A percentile compares a stretch with the other conserved stretches of the same genome.
Conservation (phyloP, 192 early-diverging fungal genomes). For the Dispira simplex region DNA sequence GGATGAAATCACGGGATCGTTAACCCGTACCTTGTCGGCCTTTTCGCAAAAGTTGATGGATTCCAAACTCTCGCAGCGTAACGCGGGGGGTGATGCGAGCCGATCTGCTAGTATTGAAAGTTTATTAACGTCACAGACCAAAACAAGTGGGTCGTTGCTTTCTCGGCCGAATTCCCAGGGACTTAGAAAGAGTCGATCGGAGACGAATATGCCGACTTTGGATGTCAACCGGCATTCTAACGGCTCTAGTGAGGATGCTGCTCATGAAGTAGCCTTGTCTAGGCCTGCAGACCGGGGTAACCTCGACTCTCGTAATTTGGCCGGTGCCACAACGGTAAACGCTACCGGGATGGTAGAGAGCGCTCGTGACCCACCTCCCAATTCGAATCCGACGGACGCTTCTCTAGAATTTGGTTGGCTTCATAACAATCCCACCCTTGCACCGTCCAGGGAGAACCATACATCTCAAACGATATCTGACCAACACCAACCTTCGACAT, state of each 20-base stretch:
- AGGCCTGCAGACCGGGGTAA: too few species aligned
- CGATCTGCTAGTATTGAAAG: background rate
- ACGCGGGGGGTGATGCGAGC: background rate
- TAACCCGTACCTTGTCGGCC: background rate
- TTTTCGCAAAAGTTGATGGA: conserved; percentile 7
- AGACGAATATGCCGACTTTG: background rate
- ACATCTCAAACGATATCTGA: background rate
- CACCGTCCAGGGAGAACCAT: background rate
- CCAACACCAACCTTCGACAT: background rate
- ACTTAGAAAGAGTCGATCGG: background rate
- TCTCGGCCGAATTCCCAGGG: background rate
- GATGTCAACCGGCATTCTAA: background rate
- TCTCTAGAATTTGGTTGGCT: background rate
- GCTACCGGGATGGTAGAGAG: too few species aligned
- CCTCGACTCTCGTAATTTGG: too few species aligned
- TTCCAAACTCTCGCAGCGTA: background rate
- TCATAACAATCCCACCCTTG: background rate
- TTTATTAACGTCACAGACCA: background rate
- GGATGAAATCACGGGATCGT: background rate
- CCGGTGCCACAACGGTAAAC: too few species aligned
- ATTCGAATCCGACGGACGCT: background rate
- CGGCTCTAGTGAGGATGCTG: too few species aligned
- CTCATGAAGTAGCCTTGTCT: too few species aligned
- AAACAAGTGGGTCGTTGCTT: background rate
- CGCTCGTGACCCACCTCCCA: background rate